A percentile compares a stretch with the other conserved stretches of the same genome.
These are phyloP conservation scores for Leccinum olivaceopallidum DNA, from an alignment of 768 basidiomycete genomes.

Conservation along the genomic window DNA sequence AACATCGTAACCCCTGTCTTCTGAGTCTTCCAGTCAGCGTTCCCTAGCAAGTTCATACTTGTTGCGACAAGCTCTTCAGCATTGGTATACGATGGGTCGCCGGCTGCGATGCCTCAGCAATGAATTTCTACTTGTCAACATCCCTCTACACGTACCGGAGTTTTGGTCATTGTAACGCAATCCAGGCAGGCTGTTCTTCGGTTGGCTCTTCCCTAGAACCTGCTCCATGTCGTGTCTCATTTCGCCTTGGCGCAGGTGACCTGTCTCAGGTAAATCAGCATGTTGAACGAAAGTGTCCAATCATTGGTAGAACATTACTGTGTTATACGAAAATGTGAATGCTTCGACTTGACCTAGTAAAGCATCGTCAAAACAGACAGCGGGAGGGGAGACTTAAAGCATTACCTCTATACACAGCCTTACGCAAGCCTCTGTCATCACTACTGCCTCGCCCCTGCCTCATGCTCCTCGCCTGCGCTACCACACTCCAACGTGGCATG, in stretches of 20 bases:
- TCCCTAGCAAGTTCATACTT: constrained; percentile 9
- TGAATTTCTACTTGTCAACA: too few relatives aligned
- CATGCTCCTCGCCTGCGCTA: too few relatives aligned
- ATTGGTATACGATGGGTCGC: constrained; percentile 3
- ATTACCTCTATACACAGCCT: too few relatives aligned
- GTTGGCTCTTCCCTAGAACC: constrained; percentile 13
- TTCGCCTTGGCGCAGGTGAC: constrained; percentile 12
- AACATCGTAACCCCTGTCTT: constrained; percentile 26
- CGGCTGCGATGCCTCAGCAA: constrained; percentile 10
- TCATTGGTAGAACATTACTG: neutral
- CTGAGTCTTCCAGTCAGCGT: constrained; percentile 17
- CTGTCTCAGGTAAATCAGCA: constrained; percentile 10
- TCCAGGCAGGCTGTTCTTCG: constrained; percentile 20
- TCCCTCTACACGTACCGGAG: neutral
- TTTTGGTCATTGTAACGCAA: constrained; percentile 26
- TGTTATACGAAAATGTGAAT: too few relatives aligned
- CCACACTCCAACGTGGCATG: constrained; percentile 19
- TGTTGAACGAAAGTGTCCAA: neutral
- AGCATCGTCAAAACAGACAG: constrained; percentile 26
- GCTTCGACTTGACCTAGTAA: constrained; percentile 18
- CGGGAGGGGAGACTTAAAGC: too few relatives aligned
- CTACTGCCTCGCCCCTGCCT: too few relatives aligned
- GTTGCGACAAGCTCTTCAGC: constrained; percentile 11
- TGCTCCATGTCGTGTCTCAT: constrained; percentile 15
- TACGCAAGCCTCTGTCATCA: too few relatives aligned